These are phyloP conservation scores for Magnolia officinalis DNA, from an alignment of 164 flowering plant species.

Conservation along the genomic window DNA sequence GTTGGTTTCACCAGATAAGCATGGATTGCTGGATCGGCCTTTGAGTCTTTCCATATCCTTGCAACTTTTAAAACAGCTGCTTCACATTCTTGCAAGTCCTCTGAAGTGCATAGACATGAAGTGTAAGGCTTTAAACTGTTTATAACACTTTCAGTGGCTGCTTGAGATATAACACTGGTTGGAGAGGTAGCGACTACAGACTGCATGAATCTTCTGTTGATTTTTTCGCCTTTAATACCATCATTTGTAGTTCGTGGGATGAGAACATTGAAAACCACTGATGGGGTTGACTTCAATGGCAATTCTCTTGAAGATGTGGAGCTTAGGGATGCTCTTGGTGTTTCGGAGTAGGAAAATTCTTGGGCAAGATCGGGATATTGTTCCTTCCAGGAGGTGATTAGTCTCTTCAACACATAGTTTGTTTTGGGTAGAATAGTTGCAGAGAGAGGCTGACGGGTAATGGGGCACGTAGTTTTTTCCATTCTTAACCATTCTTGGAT, in stretches of 20 bases:
- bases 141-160: slow-evolving; percentile 52
- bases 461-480: slow-evolving; percentile 78
- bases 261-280: slow-evolving; percentile 17
- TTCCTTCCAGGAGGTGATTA: slow-evolving; percentile 73
- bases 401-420: slow-evolving; percentile 68
- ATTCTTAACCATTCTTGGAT: slow-evolving; percentile 76
- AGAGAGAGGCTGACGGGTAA: slow-evolving; percentile 66
- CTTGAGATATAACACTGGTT: slow-evolving; percentile 76
- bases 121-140: slow-evolving; percentile 51
- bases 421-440: slow-evolving; percentile 58
- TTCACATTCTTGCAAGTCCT: slow-evolving; percentile 70
- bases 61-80: slow-evolving; percentile 51
- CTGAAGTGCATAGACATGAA: slow-evolving; percentile 58
- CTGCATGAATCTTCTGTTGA: slow-evolving; percentile 36
- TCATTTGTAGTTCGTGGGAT: slow-evolving; percentile 19
- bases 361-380: slow-evolving; percentile 67
- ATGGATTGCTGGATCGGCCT: slow-evolving; percentile 47
- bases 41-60: slow-evolving; percentile 59
- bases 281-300: slow-evolving; percentile 22
- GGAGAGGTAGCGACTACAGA: slow-evolving; percentile 46
- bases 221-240: slow-evolving; percentile 13
- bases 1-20: slow-evolving; percentile 55
- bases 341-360: slow-evolving; percentile 49
- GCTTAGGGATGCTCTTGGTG: slow-evolving; percentile 40
- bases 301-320: slow-evolving; percentile 26